A percentile compares a stretch with the other conserved stretches of the same genome.
These are phyloP conservation scores for Eimeria praecox DNA, from an alignment of 169 alveolate species.

Conservation along the genomic window DNA sequence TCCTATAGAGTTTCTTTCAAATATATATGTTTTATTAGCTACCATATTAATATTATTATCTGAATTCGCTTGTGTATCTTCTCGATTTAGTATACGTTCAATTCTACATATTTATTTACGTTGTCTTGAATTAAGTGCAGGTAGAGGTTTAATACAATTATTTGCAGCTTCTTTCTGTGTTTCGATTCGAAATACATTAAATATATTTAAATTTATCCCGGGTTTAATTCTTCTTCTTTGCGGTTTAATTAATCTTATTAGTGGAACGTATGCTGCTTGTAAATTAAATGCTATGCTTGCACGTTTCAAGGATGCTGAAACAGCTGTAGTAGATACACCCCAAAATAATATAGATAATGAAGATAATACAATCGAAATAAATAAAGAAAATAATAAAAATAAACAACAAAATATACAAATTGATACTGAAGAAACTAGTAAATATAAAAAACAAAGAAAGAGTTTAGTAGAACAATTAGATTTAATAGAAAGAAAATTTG, in stretches of 20 bases:
- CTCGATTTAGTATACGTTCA: constrained; percentile 2
- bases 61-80: neutral
- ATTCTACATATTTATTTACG: constrained; percentile 63
- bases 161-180: constrained; percentile 67
- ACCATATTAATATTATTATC: constrained; percentile 20
- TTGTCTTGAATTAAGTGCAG: constrained; percentile 50
- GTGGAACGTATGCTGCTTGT: constrained; percentile 78
- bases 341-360: constrained; percentile 16
- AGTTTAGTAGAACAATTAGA: constrained; percentile 46
- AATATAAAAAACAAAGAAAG: too few relatives aligned
- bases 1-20: constrained; percentile 47
- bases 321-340: neutral
- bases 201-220: constrained; percentile 64
- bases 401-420: too few relatives aligned
- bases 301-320: constrained; percentile 6
- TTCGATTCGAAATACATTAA: constrained; percentile 11
- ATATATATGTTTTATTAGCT: constrained; percentile 60
- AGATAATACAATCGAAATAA: neutral
- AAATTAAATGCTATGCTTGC: constrained; percentile 56
- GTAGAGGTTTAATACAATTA: constrained; percentile 55
- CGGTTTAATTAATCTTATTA: constrained; percentile 58
- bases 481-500: constrained; percentile 74
- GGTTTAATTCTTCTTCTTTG: constrained; percentile 71
- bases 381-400: too few relatives aligned
- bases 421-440: too few relatives aligned